Evolutionary conservation across 2,329 filamentous ascomycete genomes (phyloP).

Genomic region (Stagonosporopsis cucurbitacearum): DNA sequence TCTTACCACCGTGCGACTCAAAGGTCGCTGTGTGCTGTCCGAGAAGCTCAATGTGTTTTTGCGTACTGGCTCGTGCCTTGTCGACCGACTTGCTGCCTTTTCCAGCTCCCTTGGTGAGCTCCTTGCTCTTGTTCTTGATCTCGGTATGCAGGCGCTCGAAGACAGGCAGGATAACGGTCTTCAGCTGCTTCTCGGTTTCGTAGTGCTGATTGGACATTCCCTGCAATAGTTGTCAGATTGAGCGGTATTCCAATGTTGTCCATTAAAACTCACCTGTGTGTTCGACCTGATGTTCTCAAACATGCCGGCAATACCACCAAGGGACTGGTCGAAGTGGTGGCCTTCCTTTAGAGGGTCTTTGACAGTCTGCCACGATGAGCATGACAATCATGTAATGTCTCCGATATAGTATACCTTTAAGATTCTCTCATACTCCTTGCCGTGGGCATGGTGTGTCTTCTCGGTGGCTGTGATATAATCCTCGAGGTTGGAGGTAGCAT

Average conservation of each 20-base stretch:
- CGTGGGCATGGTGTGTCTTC: slow-evolving; percentile 81
- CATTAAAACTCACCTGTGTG: slow-evolving; percentile 66
- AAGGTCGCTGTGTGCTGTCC: slow-evolving; percentile 83
- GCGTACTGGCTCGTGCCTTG: slow-evolving; percentile 81
- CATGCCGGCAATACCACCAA: slow-evolving; percentile 86
- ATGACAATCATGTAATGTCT: rapidly evolving
- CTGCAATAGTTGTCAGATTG: slow-evolving; percentile 50
- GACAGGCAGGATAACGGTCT: slow-evolving; percentile 82
- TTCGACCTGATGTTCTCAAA: slow-evolving; percentile 95
- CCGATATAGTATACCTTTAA: slow-evolving; percentile 68
- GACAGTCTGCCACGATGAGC: slow-evolving; percentile 69
- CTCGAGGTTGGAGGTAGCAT: slow-evolving; percentile 88
- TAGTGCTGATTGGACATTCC: slow-evolving; percentile 85
- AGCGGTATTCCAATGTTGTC: background rate
- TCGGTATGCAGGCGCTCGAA: slow-evolving; percentile 92
- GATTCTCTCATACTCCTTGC: slow-evolving; percentile 94
- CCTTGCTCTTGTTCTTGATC: slow-evolving; percentile 96
- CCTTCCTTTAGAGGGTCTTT: slow-evolving; percentile 85
- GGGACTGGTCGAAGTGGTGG: slow-evolving; percentile 87
- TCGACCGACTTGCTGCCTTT: slow-evolving; percentile 91
- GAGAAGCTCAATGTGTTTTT: slow-evolving; percentile 95
- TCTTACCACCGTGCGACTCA: slow-evolving; percentile 75
- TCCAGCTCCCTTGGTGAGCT: slow-evolving; percentile 78
- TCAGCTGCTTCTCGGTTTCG: slow-evolving; percentile 90
- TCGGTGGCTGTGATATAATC: slow-evolving; percentile 86